Evolutionary conservation across 2,329 filamentous ascomycete species (phyloP).

Genomic region (Scleromitrula shiraiana): DNA sequence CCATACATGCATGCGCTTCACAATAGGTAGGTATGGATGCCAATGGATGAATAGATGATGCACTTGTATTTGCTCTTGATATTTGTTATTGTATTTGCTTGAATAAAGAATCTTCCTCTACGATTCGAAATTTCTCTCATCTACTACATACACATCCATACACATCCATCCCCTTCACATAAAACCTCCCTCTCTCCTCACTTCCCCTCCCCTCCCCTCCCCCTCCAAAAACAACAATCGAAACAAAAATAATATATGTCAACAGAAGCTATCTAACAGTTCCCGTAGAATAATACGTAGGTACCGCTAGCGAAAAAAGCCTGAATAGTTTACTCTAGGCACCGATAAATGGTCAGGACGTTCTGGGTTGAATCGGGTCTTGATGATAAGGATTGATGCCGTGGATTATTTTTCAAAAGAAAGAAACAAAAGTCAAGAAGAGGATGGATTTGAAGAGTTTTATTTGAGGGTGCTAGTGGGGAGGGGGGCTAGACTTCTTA

Average conservation of each 20-base stretch:
- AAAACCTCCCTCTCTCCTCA: too few relatives aligned
- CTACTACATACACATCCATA: too few relatives aligned
- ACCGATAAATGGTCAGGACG: constrained; percentile 86
- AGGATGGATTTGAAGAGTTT: constrained; percentile 3
- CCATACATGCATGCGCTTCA: too few relatives aligned
- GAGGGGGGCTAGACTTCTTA: background rate
- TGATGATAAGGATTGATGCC: constrained; percentile 96
- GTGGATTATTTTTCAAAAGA: constrained; percentile 37
- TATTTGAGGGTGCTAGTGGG: background rate
- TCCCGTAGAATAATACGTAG: constrained; percentile 61
- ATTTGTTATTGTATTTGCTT: too few relatives aligned
- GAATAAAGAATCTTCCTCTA: too few relatives aligned
- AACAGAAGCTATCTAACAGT: constrained; percentile 97
- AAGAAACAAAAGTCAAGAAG: too few relatives aligned
- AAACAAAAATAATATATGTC: constrained; percentile 44
- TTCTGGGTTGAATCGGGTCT: constrained; percentile 61
- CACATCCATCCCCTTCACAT: too few relatives aligned
- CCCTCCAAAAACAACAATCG: background rate
- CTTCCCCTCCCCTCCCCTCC: background rate
- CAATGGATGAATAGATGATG: too few relatives aligned
- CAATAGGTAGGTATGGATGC: too few relatives aligned
- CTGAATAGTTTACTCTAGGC: constrained; percentile 73
- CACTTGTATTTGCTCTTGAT: too few relatives aligned
- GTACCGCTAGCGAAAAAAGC: constrained; percentile 99
- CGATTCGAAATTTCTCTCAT: too few relatives aligned